Base-by-base conservation (phyloP, 805 yeast species). In the Maudiozyma serrabonitensis region DNA sequence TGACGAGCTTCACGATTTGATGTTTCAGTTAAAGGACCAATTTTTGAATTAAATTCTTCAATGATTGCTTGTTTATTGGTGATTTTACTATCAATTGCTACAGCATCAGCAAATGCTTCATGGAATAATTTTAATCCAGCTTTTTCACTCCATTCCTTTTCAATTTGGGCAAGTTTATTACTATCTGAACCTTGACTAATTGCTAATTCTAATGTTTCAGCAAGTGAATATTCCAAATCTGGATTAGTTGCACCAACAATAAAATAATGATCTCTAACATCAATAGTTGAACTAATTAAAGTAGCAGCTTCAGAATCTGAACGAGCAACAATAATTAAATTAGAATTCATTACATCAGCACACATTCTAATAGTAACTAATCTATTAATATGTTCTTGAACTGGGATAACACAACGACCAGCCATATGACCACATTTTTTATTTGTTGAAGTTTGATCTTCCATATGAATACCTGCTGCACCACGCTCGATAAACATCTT, bases 401-500 rank as follows among this genome's bases (percentile, higher is more conserved):
- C 93, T 55, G 98, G 98, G 54, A 91, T 96, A 59, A 91, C 80
- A 48, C 93, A 97, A 71, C 93, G 88, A 61, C 98, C 98, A 57
- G 95, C 97, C 98, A 91, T 91, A 72, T 91, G 98, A 53, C 98
- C 98, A 75, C 98, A 91, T 74, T 91, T 91, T 72, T 91, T 91
- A 61, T 97, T 91, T 62, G 97, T 96, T 49, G 98, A 96, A 49
- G 97, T 96, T 77, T 91, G 98, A 72, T 91, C 98, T 74, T 91
- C 99, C 67, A 91, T 89, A 69, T 91, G 99, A 62, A 91, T 89
- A 66, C 98, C 98, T 52, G 98, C 97, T 50, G 98, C 99, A 70
- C 98, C 98, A 63, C 95, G 82, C 75, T 91, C 98, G 60, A 91
- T 87, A 67, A 91, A 91, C 81, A 91, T 76, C 75, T 91, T 91